Evolutionary conservation across 169 alveolate genomes (phyloP).

Genomic region (Ichthyophthirius multifiliis): DNA sequence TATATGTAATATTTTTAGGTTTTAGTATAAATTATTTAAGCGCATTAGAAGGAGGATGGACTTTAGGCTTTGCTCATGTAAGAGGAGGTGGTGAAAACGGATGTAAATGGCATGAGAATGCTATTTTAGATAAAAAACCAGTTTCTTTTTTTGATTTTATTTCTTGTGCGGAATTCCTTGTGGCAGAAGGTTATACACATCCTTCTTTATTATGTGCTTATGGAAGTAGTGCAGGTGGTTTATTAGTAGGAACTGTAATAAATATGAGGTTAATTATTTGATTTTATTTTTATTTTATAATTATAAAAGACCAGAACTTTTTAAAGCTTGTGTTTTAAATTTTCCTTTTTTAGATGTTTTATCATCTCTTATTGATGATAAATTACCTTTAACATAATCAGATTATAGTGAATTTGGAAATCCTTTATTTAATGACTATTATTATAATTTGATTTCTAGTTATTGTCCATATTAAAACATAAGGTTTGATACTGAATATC

Average conservation of each 20-base stretch:
- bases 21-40: conserved; percentile 44
- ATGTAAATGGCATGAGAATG: conserved; percentile 69
- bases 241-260: conserved; percentile 56
- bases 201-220: conserved; percentile 68
- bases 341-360: conserved; percentile 78
- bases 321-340: conserved; percentile 59
- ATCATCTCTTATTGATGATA: conserved; percentile 50
- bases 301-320: conserved; percentile 50
- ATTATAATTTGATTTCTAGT: conserved; percentile 43
- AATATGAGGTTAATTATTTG: conserved; percentile 34
- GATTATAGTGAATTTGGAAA: conserved; percentile 78
- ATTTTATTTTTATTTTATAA: background rate
- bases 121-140: conserved; percentile 49
- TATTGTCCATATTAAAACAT: conserved; percentile 76
- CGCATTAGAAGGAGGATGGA: conserved; percentile 79
- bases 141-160: conserved; percentile 56
- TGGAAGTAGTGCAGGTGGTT: conserved; percentile 80
- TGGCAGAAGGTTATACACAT: conserved; percentile 61
- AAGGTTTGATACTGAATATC: conserved; percentile 49
- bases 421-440: conserved; percentile 43
- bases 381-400: conserved; percentile 51
- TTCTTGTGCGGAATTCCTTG: conserved; percentile 54
- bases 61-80: conserved; percentile 71
- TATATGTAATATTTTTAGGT: background rate
- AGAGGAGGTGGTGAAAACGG: conserved; percentile 84